Conservation (phyloP, 345 rosid genomes). For the Rhizophora mangle region DNA sequence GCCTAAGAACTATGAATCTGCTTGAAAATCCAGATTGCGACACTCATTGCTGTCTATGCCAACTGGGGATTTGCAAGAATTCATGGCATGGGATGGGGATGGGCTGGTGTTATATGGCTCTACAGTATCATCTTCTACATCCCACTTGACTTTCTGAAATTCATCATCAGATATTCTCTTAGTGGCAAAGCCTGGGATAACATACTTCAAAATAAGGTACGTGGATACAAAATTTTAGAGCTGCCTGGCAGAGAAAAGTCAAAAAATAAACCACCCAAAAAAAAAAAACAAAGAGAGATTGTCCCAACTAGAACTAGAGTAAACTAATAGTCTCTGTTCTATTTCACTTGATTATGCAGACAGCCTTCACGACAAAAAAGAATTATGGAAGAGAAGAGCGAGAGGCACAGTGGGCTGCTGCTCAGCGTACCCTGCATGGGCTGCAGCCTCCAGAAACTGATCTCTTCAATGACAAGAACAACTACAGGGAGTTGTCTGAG, state of each 20-base stretch:
- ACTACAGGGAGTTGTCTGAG: conserved; percentile 66
- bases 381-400: conserved; percentile 78
- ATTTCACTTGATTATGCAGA: conserved; percentile 35
- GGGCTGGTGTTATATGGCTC: conserved; percentile 93
- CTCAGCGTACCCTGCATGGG: conserved; percentile 83
- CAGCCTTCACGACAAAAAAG: conserved; percentile 89
- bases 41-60: conserved; percentile 75
- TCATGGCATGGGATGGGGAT: conserved; percentile 83
- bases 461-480: conserved; percentile 53
- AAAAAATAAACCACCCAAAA: too few species aligned
- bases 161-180: conserved; percentile 61
- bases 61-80: conserved; percentile 66
- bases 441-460: conserved; percentile 56
- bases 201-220: conserved; percentile 77
- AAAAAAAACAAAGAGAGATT: too few species aligned
- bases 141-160: conserved; percentile 76
- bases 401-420: conserved; percentile 90
- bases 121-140: conserved; percentile 70
- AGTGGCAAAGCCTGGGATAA: conserved; percentile 86
- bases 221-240: neutral
- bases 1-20: neutral
- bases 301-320: too few species aligned
- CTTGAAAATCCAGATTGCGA: conserved; percentile 51
- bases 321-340: neutral
- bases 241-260: neutral